Evolutionary conservation across 208 protist species (phyloP).

Genomic region (Acanthamoeba triangularis): DNA sequence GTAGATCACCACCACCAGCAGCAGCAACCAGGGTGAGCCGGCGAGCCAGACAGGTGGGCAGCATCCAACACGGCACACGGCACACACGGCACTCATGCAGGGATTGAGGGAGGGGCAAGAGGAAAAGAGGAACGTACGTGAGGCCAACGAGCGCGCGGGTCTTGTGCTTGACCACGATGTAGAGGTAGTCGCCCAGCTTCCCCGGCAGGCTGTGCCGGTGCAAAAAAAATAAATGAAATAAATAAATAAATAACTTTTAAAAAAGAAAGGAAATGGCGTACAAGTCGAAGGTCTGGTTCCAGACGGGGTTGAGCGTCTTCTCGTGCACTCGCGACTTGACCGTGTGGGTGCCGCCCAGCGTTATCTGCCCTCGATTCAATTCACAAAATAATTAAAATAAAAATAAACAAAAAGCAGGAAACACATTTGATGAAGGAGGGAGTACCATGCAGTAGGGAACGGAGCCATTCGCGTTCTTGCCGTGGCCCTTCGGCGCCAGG

Average conservation of each 20-base stretch:
- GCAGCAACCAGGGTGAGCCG: too few species aligned
- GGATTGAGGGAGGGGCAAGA: background rate
- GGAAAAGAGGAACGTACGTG: background rate
- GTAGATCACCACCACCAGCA: too few species aligned
- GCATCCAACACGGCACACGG: background rate
- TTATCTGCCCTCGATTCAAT: background rate
- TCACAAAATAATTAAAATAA: background rate
- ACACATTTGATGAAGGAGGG: background rate
- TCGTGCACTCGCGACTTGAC: constrained; percentile 11
- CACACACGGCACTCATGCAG: too few species aligned
- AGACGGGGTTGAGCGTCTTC: constrained; percentile 62
- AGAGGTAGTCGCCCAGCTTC: constrained; percentile 42
- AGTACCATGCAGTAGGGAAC: constrained; percentile 35
- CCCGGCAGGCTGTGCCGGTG: background rate
- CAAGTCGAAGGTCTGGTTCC: constrained; percentile 67
- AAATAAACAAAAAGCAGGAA: background rate
- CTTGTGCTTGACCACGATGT: constrained; percentile 57
- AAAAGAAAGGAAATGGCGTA: background rate
- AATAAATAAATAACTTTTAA: background rate
- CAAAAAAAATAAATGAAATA: background rate
- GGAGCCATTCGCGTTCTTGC: background rate
- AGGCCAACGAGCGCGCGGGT: background rate
- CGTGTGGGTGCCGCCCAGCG: background rate
- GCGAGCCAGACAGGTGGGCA: background rate
- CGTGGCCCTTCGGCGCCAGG: background rate